These are phyloP conservation scores for Fonsecaea nubica DNA, from an alignment of 2,329 filamentous ascomycete species.

Conservation along the genomic window DNA sequence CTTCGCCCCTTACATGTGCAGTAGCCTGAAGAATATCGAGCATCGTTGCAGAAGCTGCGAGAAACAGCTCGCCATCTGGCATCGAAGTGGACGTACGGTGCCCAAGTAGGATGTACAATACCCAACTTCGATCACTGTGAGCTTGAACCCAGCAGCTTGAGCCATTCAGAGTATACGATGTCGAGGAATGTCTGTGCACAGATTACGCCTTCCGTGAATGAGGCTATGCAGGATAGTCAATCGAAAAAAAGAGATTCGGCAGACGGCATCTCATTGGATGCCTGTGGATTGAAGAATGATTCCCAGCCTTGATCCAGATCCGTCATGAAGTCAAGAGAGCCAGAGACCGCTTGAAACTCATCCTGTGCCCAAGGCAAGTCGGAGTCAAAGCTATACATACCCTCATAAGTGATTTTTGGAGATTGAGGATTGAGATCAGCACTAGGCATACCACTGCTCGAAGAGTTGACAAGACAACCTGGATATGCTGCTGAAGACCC, in stretches of 20 bases:
- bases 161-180: not conserved
- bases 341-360: not conserved
- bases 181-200: not conserved
- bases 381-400: conserved; percentile 19
- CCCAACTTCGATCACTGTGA: not conserved
- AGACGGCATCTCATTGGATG: not conserved
- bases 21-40: conserved; percentile 24
- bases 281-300: conserved; percentile 17
- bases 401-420: conserved; percentile 14
- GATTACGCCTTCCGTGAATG: not conserved
- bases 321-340: conserved; percentile 8
- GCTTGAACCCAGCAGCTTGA: not conserved
- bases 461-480: not conserved
- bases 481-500: not conserved
- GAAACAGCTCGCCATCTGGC: conserved; percentile 21
- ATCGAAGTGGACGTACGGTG: conserved; percentile 22
- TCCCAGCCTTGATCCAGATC: conserved; percentile 21
- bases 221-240: not conserved
- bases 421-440: not conserved
- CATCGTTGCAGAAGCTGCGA: conserved; percentile 19
- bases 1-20: conserved; percentile 22
- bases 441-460: not conserved
- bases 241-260: not conserved
- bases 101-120: not conserved
- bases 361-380: conserved; percentile 7